A percentile compares a stretch with the other conserved stretches of the same genome.
Conservation (phyloP, 108 stramenopile species). For the Bacterosira constricta region DNA sequence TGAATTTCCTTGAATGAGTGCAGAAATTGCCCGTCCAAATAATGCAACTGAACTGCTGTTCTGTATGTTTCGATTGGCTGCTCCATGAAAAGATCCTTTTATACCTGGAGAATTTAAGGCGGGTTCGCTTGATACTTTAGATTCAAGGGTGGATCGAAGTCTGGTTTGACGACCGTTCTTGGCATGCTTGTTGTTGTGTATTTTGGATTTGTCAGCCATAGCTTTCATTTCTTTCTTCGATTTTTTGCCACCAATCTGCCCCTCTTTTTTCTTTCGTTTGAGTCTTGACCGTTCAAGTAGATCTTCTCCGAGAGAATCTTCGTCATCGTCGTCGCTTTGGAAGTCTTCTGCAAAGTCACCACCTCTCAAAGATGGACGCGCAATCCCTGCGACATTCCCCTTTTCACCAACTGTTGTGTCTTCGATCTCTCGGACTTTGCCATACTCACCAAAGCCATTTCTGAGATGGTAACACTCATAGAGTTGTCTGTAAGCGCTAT, state of each 20-base stretch:
- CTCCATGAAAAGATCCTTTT: background rate
- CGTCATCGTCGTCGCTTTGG: constrained; percentile 28
- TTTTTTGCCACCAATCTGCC: background rate
- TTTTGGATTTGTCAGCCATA: background rate
- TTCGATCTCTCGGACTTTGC: background rate
- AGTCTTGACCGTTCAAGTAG: constrained; percentile 30
- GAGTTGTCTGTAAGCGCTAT: constrained; percentile 49
- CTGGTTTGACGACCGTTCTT: constrained; percentile 12
- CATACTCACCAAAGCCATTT: background rate
- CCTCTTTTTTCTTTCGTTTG: background rate
- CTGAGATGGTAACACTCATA: constrained; percentile 34
- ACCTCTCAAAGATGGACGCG: background rate
- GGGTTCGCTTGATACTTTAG: background rate
- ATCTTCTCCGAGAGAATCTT: constrained; percentile 40
- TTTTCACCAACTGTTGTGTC: constrained; percentile 1
- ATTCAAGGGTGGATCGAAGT: background rate
- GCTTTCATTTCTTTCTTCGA: constrained; percentile 6
- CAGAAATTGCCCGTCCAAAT: constrained; percentile 37
- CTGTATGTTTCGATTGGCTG: constrained; percentile 6
- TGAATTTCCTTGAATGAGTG: constrained; percentile 27
- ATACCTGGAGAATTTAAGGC: background rate
- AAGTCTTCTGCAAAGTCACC: background rate
- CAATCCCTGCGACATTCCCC: background rate
- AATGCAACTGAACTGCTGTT: constrained; percentile 18
- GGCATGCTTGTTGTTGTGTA: background rate